A percentile compares a stretch with the other conserved stretches of the same genome.
These are phyloP conservation scores for Russula emetica DNA, from an alignment of 768 basidiomycete genomes.

Conservation along the genomic window DNA sequence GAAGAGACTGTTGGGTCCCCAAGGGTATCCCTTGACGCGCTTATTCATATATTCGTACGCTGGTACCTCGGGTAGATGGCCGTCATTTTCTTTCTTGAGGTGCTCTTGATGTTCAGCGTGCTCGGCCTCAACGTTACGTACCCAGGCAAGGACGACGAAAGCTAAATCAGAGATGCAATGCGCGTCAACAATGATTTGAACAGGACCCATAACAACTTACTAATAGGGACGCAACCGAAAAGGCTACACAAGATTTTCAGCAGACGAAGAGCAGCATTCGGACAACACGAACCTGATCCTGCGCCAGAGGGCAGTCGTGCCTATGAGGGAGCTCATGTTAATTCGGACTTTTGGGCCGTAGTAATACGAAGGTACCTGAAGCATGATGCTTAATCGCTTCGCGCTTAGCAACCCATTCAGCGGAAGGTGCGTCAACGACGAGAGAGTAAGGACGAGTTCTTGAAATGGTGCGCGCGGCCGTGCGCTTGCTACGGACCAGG, in stretches of 20 bases:
- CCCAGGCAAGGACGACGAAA: constrained; percentile 40
- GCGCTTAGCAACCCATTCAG: constrained; percentile 49
- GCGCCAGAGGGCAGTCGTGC: constrained; percentile 77
- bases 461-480: constrained; percentile 42
- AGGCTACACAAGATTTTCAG: constrained; percentile 43
- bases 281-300: constrained; percentile 64
- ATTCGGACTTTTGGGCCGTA: constrained; percentile 12
- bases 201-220: constrained; percentile 42
- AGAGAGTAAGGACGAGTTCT: constrained; percentile 36
- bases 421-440: constrained; percentile 39
- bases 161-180: constrained; percentile 19
- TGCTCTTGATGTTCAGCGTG: constrained; percentile 71
- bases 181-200: background rate
- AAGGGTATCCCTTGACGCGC: constrained; percentile 75
- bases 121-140: constrained; percentile 51
- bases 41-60: constrained; percentile 75
- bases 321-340: constrained; percentile 38
- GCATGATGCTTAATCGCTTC: constrained; percentile 64
- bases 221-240: constrained; percentile 70
- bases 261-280: background rate
- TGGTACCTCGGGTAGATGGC: constrained; percentile 64
- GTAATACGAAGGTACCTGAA: constrained; percentile 41
- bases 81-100: constrained; percentile 66
- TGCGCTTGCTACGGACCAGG: constrained; percentile 47
- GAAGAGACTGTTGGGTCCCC: constrained; percentile 81